phyloP scores from a whole-genome alignment of 2,329 filamentous ascomycete species.

The Fusarium clavum region DNA sequence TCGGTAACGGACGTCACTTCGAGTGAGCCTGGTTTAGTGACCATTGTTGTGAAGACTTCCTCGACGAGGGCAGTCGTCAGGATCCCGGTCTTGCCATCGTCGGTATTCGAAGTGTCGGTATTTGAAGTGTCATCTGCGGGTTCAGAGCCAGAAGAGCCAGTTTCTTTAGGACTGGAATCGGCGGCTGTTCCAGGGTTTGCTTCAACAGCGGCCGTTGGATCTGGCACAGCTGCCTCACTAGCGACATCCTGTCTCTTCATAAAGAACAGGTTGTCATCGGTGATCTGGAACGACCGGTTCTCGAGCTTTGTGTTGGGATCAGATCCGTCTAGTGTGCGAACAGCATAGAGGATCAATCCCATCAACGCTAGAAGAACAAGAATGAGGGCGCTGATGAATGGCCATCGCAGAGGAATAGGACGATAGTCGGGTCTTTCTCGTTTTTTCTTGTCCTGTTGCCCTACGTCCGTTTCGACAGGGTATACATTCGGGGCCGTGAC shows the following conservation, averaged over 20 bases:
- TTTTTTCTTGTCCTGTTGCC: neutral
- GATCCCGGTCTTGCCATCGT: constrained; percentile 1
- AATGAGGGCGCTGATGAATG: constrained; percentile 24
- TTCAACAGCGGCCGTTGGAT: constrained; percentile 1
- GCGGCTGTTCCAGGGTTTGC: neutral
- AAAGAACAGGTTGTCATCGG: neutral
- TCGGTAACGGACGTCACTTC: constrained; percentile 8
- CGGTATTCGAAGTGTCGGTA: neutral
- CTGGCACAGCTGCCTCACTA: constrained; percentile 5
- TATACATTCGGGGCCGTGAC: constrained; percentile 19
- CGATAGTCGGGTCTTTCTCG: constrained; percentile 35
- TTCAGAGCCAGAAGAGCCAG: neutral
- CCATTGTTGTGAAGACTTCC: constrained; percentile 25
- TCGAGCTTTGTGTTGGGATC: constrained; percentile 29
- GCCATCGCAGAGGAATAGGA: constrained; percentile 35
- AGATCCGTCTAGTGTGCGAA: constrained; percentile 10
- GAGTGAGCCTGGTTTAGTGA: constrained; percentile 8
- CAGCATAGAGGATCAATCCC: constrained; percentile 23
- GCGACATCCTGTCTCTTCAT: constrained; percentile 22
- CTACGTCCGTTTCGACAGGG: constrained; percentile 9
- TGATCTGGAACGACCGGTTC: constrained; percentile 8
- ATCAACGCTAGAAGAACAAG: constrained; percentile 22
- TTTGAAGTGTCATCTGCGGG: constrained; percentile 1
- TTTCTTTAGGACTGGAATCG: neutral
- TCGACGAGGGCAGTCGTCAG: constrained; percentile 30